Base-by-base conservation (phyloP, 768 basidiomycete genomes). In the Xerocomellus amylosporus region DNA sequence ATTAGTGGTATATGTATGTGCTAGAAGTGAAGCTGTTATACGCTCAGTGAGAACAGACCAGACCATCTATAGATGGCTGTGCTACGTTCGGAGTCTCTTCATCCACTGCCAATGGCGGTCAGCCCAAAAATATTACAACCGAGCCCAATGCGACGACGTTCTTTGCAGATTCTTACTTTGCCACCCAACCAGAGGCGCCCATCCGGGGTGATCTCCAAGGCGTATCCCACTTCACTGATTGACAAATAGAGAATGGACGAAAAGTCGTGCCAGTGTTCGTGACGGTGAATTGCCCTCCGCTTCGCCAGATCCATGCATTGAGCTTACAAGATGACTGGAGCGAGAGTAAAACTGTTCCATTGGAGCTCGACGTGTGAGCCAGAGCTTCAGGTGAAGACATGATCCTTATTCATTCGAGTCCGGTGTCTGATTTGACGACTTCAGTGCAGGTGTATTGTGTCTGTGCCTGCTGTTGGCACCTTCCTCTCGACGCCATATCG, bases 351-450 rank as follows among this genome's bases (percentile, higher is more conserved):
- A 98, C 94, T 2, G 96, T 98, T 8, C 96, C 96, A 3, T 75
- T 99, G 55, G 97, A 99, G 77, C 90, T 94, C 78, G 98, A 98
- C 67, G 94, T 98, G 97, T 98, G 80, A 85, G 95, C 78, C 49
- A 28, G 46, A 36, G 51, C 46, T 40, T 33, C 42, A 46, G 38
- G 46, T 48, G 10, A 46, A 53, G 44, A 26, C 53, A 24, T 24
- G 2, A 37, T 45, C 53, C 3, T 61, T 54, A 58, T 63, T 69
- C 31, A 67, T 46, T 40, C 38, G 47, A 30, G 22, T 62, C 66
- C 46, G 4, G 98, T 63, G 97, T 99, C 44, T 91, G 97, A 47
- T 99, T 98, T 28, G 96, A 98, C 70, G 98, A 98, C 76, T 98
- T 98, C 73, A 97, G 94, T 72, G 96, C 97, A 55, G 93, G 93